phyloP scores from a whole-genome alignment of 106 monocot genomes.

The Allium cepa region DNA sequence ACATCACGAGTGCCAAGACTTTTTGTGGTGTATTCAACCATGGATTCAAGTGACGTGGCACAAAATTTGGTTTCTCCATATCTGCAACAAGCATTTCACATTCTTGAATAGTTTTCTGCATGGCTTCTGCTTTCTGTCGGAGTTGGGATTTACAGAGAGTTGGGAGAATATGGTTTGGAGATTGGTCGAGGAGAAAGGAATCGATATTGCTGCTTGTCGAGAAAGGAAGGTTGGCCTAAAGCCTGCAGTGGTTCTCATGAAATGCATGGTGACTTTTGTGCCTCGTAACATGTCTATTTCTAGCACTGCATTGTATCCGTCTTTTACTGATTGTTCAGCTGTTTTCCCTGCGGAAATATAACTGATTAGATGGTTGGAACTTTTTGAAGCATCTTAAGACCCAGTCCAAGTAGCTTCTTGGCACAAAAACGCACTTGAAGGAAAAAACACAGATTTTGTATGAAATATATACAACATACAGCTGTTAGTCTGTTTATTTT shows the following conservation, averaged over 20 bases:
- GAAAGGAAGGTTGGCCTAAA: slow-evolving; percentile 16
- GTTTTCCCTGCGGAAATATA: background rate
- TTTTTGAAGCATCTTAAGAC: background rate
- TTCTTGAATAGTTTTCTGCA: slow-evolving; percentile 18
- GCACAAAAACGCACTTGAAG: too few species aligned
- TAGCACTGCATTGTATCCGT: background rate
- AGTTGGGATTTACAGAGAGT: slow-evolving; percentile 22
- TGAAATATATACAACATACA: background rate
- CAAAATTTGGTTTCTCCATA: slow-evolving; percentile 33
- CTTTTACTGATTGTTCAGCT: background rate
- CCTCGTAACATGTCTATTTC: slow-evolving; percentile 9
- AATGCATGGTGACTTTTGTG: slow-evolving; percentile 26
- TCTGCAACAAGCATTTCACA: slow-evolving; percentile 26
- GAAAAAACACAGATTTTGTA: background rate
- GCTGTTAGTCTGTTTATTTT: background rate
- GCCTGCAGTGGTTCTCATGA: slow-evolving; percentile 10
- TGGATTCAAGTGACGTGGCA: slow-evolving; percentile 73
- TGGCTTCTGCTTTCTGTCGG: slow-evolving; percentile 11
- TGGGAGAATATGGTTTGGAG: slow-evolving; percentile 21
- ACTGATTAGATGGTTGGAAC: background rate
- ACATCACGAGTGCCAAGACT: slow-evolving; percentile 26
- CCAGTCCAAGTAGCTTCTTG: background rate
- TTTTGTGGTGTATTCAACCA: slow-evolving; percentile 45
- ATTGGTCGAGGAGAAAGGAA: slow-evolving; percentile 41
- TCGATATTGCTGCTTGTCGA: slow-evolving; percentile 16